Evolutionary conservation across 805 yeast genomes (phyloP).

Genomic region (Candida tammaniensis): DNA sequence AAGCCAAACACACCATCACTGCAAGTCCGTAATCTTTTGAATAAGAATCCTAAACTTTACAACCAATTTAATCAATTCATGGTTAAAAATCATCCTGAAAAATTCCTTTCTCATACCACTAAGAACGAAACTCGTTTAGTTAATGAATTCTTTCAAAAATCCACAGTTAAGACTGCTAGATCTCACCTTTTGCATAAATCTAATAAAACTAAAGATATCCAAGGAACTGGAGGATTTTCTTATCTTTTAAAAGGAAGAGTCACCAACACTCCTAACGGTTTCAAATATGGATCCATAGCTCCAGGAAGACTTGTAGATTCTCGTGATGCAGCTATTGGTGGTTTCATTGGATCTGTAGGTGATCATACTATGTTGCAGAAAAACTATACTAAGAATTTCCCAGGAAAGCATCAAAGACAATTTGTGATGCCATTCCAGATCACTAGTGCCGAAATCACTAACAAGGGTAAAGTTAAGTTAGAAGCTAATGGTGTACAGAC

Average conservation of each 20-base stretch:
- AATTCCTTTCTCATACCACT: conserved; percentile 22
- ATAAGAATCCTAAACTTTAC: conserved; percentile 46
- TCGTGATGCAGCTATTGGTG: conserved; percentile 52
- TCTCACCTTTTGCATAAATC: conserved; percentile 8
- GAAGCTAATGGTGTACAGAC: conserved; percentile 40
- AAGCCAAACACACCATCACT: conserved; percentile 22
- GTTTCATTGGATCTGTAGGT: conserved; percentile 36
- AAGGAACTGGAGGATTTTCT: conserved; percentile 77
- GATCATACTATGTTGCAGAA: conserved; percentile 37
- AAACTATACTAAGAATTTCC: conserved; percentile 37
- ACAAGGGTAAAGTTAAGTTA: conserved; percentile 35
- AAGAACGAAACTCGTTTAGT: conserved; percentile 25
- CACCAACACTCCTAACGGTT: conserved; percentile 68
- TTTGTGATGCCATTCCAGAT: conserved; percentile 42
- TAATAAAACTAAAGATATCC: conserved; percentile 23
- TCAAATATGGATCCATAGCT: conserved; percentile 49
- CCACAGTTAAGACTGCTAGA: conserved; percentile 19
- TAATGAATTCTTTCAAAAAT: conserved; percentile 29
- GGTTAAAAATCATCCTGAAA: conserved; percentile 45
- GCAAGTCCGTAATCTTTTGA: conserved; percentile 32
- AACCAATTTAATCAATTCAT: conserved; percentile 55
- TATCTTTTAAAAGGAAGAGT: conserved; percentile 69
- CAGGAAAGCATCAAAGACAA: conserved; percentile 42
- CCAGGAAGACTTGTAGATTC: conserved; percentile 66
- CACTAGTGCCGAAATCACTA: conserved; percentile 35